These are phyloP conservation scores for Ceratocystis colombiana DNA, from an alignment of 2,329 filamentous ascomycete genomes.

Conservation along the genomic window DNA sequence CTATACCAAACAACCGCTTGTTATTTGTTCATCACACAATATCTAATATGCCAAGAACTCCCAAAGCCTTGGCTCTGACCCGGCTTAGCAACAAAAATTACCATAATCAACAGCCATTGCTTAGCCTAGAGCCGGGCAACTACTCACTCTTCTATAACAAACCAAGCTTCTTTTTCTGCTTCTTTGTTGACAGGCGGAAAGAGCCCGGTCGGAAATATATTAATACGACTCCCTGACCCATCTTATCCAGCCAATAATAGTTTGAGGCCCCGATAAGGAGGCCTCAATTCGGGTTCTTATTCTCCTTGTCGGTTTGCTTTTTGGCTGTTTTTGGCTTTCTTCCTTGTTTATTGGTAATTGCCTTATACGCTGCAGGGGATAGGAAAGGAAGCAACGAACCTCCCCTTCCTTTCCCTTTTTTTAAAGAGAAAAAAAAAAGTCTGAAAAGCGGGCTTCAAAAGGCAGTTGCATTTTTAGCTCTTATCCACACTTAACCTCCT, in stretches of 20 bases:
- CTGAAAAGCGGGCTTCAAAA: slow-evolving; percentile 3
- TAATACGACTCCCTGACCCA: not conserved
- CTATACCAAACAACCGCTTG: not conserved
- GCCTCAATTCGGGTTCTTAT: slow-evolving; percentile 4
- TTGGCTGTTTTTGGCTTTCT: too few species aligned
- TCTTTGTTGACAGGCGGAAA: slow-evolving; percentile 7
- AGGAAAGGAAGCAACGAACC: not conserved
- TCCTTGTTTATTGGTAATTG: not conserved
- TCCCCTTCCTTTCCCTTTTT: not conserved
- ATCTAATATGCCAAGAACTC: slow-evolving; percentile 2
- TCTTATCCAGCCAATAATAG: slow-evolving; percentile 11
- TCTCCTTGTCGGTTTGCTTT: not conserved
- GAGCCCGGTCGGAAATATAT: slow-evolving; percentile 10
- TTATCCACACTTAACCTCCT: slow-evolving; percentile 12
- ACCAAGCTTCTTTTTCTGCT: not conserved
- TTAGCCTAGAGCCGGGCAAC: not conserved
- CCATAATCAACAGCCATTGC: not conserved
- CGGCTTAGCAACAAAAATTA: not conserved
- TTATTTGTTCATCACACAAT: not conserved
- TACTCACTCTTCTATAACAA: not conserved
- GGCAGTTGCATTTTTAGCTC: not conserved
- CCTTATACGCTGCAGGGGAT: not conserved
- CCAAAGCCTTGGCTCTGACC: not conserved
- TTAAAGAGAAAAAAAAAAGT: not conserved
- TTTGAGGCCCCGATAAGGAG: slow-evolving; percentile 11